Evolutionary conservation across 106 monocot genomes (phyloP).

Genomic region (Platanthera zijinensis): DNA sequence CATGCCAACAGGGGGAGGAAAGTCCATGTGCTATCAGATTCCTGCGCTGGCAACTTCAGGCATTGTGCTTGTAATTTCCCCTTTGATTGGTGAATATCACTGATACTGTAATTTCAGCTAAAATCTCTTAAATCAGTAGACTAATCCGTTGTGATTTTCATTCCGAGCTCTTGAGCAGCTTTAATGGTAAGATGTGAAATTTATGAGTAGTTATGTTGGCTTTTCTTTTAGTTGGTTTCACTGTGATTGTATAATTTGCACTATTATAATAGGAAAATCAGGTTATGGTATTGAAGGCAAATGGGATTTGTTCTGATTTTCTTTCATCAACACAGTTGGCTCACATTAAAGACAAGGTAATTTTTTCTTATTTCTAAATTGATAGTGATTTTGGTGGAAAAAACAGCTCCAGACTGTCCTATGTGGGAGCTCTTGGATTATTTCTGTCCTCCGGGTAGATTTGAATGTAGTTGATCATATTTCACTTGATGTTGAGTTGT

Average conservation of each 20-base stretch:
- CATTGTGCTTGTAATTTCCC: conserved; percentile 88
- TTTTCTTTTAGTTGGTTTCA: neutral
- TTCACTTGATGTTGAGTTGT: no score
- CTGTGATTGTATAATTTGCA: neutral
- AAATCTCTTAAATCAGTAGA: neutral
- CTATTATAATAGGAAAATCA: conserved; percentile 65
- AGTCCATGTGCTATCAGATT: conserved; percentile 97
- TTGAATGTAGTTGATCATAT: no score
- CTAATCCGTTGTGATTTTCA: conserved; percentile 28
- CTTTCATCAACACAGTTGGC: conserved; percentile 80
- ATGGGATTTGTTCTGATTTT: conserved; percentile 70
- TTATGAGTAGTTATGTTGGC: neutral
- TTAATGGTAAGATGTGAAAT: conserved; percentile 59
- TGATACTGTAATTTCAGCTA: conserved; percentile 1
- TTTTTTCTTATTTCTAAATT: conserved; percentile 3
- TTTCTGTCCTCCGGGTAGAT: no score
- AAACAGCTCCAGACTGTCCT: no score
- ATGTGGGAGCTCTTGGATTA: no score
- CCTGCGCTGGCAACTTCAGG: conserved; percentile 74
- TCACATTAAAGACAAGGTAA: conserved; percentile 63
- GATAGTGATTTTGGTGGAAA: neutral
- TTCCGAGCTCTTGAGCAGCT: conserved; percentile 37
- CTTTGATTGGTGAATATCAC: conserved; percentile 73
- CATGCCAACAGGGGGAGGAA: conserved; percentile 96
- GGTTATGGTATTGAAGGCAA: conserved; percentile 56